Conservation (phyloP, 208 protist species). For the Leishmania aethiopica region DNA sequence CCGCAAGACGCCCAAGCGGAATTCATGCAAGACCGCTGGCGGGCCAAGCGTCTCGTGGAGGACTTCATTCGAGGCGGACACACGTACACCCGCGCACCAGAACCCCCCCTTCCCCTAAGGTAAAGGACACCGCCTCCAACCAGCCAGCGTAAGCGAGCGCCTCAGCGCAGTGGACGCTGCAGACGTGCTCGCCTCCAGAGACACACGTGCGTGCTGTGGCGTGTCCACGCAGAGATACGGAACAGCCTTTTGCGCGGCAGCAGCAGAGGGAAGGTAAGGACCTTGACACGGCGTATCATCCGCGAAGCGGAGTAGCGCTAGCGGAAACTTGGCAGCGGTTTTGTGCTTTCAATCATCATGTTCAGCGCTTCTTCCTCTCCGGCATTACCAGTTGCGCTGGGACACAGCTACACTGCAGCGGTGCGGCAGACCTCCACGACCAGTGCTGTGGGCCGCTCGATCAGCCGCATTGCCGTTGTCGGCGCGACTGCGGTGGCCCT, state of each 20-base stretch:
- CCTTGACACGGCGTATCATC: background rate
- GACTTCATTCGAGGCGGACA: background rate
- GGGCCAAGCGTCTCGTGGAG: background rate
- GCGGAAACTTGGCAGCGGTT: background rate
- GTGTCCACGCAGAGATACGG: background rate
- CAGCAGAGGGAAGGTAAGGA: background rate
- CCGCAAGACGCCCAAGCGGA: background rate
- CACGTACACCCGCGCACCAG: background rate
- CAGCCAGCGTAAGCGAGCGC: background rate
- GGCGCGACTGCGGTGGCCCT: conserved; percentile 7
- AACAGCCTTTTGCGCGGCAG: background rate
- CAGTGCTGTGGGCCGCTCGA: background rate
- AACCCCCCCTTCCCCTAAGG: background rate
- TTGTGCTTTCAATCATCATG: conserved; percentile 8
- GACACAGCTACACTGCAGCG: conserved; percentile 10
- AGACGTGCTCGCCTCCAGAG: background rate
- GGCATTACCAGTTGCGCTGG: background rate
- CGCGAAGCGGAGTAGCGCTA: background rate
- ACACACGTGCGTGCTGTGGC: background rate
- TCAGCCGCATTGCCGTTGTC: background rate
- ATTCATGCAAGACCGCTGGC: background rate
- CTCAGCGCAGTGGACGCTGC: background rate
- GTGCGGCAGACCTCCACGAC: background rate
- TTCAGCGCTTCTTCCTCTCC: conserved; percentile 13
- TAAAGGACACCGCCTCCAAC: background rate